These are phyloP conservation scores for Chiua virens DNA, from an alignment of 768 basidiomycete species.

Conservation along the genomic window DNA sequence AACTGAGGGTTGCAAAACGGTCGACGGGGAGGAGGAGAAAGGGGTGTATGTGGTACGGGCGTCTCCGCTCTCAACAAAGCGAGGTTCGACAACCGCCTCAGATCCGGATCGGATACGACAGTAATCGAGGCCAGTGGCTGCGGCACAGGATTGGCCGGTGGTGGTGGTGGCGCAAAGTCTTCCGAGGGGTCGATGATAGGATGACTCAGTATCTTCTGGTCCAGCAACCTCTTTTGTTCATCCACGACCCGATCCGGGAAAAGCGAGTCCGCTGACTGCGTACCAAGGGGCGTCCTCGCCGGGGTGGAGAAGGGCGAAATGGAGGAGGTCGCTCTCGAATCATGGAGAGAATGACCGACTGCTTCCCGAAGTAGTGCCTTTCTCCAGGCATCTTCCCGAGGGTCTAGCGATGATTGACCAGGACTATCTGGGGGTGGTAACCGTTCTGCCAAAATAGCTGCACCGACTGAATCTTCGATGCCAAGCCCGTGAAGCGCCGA, in stretches of 20 bases:
- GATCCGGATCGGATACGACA: slow-evolving; percentile 29
- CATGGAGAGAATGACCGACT: slow-evolving; percentile 72
- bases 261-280: slow-evolving; percentile 25
- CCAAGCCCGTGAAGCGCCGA: slow-evolving; percentile 72
- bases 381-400: slow-evolving; percentile 69
- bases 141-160: slow-evolving; percentile 2
- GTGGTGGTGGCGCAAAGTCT: slow-evolving; percentile 28
- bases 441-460: slow-evolving; percentile 71
- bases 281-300: slow-evolving; percentile 28
- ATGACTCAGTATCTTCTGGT: slow-evolving; percentile 46
- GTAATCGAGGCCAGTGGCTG: slow-evolving; percentile 13
- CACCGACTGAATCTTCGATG: slow-evolving; percentile 73
- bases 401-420: slow-evolving; percentile 53
- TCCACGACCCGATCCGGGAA: slow-evolving; percentile 10
- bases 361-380: slow-evolving; percentile 75
- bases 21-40: slow-evolving; percentile 64
- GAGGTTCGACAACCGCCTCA: slow-evolving; percentile 40
- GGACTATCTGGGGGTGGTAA: slow-evolving; percentile 67
- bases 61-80: slow-evolving; percentile 63
- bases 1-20: slow-evolving; percentile 42
- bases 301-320: slow-evolving; percentile 38
- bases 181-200: slow-evolving; percentile 37
- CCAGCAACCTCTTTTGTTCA: slow-evolving; percentile 31
- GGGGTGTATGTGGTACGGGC: slow-evolving; percentile 59
- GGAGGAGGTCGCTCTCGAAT: slow-evolving; percentile 47